Percentiles rank a stretch among this genome's conserved stretches.
phyloP scores from a whole-genome alignment of 345 rosid genomes.

The Eucalyptus polyanthemos region DNA sequence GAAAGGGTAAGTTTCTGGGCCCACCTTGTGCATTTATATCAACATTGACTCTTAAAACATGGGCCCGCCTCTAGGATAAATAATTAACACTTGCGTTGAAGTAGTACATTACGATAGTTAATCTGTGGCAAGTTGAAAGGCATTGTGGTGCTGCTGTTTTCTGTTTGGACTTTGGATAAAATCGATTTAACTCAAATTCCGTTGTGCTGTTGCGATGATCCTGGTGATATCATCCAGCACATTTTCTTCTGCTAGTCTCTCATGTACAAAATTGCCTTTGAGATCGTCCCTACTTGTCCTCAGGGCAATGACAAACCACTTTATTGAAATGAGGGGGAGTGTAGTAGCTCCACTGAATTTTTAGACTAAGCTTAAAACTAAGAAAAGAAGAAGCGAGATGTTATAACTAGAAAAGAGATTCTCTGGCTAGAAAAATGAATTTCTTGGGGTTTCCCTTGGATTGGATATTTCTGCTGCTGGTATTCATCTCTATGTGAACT shows the following conservation, averaged over 20 bases:
- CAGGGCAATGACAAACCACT: neutral
- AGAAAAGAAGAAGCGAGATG: neutral
- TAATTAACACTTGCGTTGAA: neutral
- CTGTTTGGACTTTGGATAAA: neutral
- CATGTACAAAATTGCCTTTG: neutral
- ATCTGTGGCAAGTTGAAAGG: neutral
- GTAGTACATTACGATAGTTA: neutral
- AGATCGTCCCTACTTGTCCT: neutral
- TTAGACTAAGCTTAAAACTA: neutral
- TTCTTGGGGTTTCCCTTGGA: neutral
- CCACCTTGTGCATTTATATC: neutral
- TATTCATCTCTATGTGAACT: neutral
- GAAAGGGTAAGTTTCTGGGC: slow-evolving; percentile 45
- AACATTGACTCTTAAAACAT: neutral
- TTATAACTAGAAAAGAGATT: neutral
- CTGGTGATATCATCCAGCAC: neutral
- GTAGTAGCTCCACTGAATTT: neutral
- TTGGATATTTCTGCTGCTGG: neutral
- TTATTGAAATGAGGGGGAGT: neutral
- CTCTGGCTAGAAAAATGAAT: neutral
- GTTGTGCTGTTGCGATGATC: neutral
- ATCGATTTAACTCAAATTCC: neutral
- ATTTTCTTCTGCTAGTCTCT: neutral
- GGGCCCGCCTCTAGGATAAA: neutral
- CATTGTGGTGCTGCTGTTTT: neutral